A percentile compares a stretch with the other conserved stretches of the same genome.
phyloP scores from a whole-genome alignment of 2,329 filamentous ascomycete genomes.

The Calonectria multiphialidica region DNA sequence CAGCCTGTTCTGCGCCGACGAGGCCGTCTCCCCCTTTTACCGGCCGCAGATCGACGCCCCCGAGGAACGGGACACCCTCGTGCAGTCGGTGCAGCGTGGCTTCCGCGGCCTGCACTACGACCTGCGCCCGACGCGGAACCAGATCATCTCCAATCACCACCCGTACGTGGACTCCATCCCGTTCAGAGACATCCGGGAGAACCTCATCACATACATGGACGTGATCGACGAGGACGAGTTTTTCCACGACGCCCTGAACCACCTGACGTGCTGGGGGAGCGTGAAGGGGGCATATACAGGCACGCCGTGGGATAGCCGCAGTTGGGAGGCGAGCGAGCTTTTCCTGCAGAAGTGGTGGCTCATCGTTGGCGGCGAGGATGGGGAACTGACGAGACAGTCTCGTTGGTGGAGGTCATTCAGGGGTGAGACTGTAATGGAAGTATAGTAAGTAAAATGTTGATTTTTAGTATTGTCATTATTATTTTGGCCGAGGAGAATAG shows the following conservation, averaged over 20 bases:
- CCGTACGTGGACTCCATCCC: constrained; percentile 45
- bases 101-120: constrained; percentile 40
- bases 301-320: constrained; percentile 45
- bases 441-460: constrained; percentile 16
- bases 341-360: constrained; percentile 45
- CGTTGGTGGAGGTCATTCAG: constrained; percentile 45
- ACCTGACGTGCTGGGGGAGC: constrained; percentile 46
- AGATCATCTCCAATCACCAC: constrained; percentile 41
- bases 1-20: constrained; percentile 41
- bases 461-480: neutral
- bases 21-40: constrained; percentile 41
- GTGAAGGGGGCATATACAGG: constrained; percentile 40
- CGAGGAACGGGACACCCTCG: constrained; percentile 25
- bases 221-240: constrained; percentile 44
- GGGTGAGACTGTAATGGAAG: constrained; percentile 40
- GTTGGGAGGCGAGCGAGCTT: constrained; percentile 45
- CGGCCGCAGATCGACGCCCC: constrained; percentile 30
- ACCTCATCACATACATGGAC: constrained; percentile 38
- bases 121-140: constrained; percentile 41
- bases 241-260: constrained; percentile 45
- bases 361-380: constrained; percentile 44
- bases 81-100: constrained; percentile 35
- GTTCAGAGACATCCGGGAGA: constrained; percentile 42
- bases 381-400: constrained; percentile 44
- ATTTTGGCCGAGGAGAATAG: too few species aligned